Evolutionary conservation across 2,329 filamentous ascomycete species (phyloP).

Genomic region (Aspergillus fumigatus): DNA sequence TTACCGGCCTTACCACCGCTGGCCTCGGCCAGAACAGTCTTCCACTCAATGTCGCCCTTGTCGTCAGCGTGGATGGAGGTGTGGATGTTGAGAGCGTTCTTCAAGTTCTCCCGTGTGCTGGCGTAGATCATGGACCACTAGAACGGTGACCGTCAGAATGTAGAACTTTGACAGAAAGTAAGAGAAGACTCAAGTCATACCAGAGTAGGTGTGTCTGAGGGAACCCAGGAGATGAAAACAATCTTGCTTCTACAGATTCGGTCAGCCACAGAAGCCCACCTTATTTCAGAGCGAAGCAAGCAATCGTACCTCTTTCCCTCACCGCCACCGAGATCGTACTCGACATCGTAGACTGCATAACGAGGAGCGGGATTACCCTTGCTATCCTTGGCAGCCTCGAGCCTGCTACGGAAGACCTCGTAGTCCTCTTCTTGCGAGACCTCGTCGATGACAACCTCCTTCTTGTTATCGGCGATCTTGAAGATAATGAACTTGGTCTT

Average conservation of each 20-base stretch:
- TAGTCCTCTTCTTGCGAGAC: conserved; percentile 43
- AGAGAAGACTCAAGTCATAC: conserved; percentile 24
- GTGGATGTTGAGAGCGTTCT: conserved; percentile 44
- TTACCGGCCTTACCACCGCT: conserved; percentile 39
- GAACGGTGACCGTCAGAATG: conserved; percentile 10
- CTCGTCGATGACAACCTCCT: conserved; percentile 47
- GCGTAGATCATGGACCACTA: conserved; percentile 50
- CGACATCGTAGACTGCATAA: conserved; percentile 49
- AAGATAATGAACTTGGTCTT: conserved; percentile 49
- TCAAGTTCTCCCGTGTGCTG: conserved; percentile 45
- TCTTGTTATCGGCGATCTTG: conserved; percentile 50
- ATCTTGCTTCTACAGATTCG: conserved; percentile 43
- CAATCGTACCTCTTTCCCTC: conserved; percentile 45
- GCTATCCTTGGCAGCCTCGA: conserved; percentile 39
- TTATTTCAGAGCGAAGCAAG: neutral
- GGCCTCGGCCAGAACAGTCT: conserved; percentile 34
- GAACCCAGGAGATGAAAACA: conserved; percentile 48
- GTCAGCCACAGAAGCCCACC: conserved; percentile 12
- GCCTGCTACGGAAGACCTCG: conserved; percentile 45
- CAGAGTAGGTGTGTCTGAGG: conserved; percentile 35
- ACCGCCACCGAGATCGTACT: conserved; percentile 44
- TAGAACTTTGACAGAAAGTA: neutral
- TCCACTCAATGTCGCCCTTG: conserved; percentile 41
- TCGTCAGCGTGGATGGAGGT: conserved; percentile 40
- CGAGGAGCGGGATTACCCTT: conserved; percentile 43